Percentiles rank a stretch among this genome's conserved stretches.
Evolutionary conservation across 352 stramenopile species (phyloP).

Genomic region (Phytophthora syringae): DNA sequence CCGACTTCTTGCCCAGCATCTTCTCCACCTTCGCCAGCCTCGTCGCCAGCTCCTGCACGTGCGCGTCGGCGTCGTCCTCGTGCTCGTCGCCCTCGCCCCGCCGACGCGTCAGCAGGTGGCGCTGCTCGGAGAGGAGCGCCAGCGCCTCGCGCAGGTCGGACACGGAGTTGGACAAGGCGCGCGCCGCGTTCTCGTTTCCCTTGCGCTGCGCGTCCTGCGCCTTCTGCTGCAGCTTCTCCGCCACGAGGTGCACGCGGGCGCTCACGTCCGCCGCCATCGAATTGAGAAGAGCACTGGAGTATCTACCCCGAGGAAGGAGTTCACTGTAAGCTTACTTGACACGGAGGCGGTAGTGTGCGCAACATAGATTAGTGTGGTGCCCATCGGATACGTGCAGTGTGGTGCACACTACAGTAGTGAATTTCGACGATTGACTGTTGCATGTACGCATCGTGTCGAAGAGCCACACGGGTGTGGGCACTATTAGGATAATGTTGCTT

Average conservation of each 20-base stretch:
- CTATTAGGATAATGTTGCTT: conserved; percentile 8
- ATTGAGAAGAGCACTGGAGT: no score
- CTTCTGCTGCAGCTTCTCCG: conserved; percentile 77
- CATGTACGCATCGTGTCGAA: conserved; percentile 10
- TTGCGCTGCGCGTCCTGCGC: conserved; percentile 68
- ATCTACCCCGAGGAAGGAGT: no score
- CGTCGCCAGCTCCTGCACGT: conserved; percentile 43
- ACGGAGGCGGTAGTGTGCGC: no score
- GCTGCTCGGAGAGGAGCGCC: conserved; percentile 63
- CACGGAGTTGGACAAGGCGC: conserved; percentile 56
- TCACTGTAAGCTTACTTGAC: no score
- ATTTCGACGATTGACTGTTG: no score
- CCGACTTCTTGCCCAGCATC: conserved; percentile 76
- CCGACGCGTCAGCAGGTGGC: conserved; percentile 44
- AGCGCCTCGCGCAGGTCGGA: conserved; percentile 60
- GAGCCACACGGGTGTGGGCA: conserved; percentile 1
- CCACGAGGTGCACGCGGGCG: conserved; percentile 72
- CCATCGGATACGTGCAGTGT: no score
- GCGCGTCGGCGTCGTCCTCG: conserved; percentile 27
- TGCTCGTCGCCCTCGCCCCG: conserved; percentile 33
- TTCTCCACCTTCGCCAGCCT: conserved; percentile 51
- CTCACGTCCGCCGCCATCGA: conserved; percentile 68
- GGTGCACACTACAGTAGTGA: no score
- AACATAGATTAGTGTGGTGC: no score
- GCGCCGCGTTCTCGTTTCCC: conserved; percentile 56